Evolutionary conservation across 2,329 filamentous ascomycete species (phyloP).

Genomic region (Daldinia eschscholtzii): DNA sequence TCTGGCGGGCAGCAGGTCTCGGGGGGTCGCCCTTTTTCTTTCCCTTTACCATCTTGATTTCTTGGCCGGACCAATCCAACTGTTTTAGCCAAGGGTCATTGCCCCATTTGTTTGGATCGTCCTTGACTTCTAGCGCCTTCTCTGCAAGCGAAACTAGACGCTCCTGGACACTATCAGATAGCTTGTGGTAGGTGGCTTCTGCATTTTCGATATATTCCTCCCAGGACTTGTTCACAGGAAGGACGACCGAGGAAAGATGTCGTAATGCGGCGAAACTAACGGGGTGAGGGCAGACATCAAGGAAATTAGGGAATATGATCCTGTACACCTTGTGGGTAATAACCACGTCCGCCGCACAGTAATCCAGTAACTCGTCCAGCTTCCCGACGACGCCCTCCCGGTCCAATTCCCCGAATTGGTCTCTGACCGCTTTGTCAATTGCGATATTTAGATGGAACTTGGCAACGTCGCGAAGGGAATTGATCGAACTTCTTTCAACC

Average conservation of each 20-base stretch:
- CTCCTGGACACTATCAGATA: conserved; percentile 82
- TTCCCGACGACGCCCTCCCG: conserved; percentile 76
- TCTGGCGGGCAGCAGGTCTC: conserved; percentile 83
- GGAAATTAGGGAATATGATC: conserved; percentile 90
- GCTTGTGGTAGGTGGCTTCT: conserved; percentile 83
- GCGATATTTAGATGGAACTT: conserved; percentile 94
- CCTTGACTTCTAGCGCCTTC: conserved; percentile 81
- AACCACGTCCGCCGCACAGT: conserved; percentile 93
- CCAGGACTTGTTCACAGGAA: conserved; percentile 92
- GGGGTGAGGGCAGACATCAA: conserved; percentile 92
- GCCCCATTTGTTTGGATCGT: conserved; percentile 74
- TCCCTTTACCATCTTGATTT: conserved; percentile 89
- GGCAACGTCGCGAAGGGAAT: conserved; percentile 94
- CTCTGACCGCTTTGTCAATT: conserved; percentile 88
- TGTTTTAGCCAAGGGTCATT: conserved; percentile 93
- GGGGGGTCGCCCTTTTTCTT: conserved; percentile 88
- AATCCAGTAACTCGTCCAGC: conserved; percentile 87
- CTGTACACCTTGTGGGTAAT: conserved; percentile 96
- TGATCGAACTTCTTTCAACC: conserved; percentile 94
- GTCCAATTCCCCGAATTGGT: conserved; percentile 88
- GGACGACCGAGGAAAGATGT: conserved; percentile 91
- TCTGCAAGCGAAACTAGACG: conserved; percentile 80
- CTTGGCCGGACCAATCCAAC: conserved; percentile 95
- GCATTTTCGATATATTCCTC: conserved; percentile 84
- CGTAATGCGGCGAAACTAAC: conserved; percentile 96